Percentiles rank a stretch among this genome's conserved stretches.
Evolutionary conservation across 2,329 filamentous ascomycete species (phyloP).

Genomic region (Aspergillus tamarii): DNA sequence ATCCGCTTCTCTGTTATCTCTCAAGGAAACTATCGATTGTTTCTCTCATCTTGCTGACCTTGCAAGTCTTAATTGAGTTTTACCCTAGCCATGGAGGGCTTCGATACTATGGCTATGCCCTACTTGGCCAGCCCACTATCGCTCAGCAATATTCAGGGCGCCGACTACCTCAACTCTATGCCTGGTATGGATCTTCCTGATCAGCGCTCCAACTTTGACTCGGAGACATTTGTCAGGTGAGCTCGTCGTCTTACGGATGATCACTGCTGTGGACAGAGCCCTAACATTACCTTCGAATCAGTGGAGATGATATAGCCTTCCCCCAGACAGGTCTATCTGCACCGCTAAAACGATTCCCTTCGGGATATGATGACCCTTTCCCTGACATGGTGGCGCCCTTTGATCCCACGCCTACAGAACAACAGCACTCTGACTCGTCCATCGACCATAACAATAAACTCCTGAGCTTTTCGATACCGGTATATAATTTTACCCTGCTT

Average conservation of each 20-base stretch:
- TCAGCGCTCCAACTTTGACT: constrained; percentile 63
- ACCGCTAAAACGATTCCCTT: constrained; percentile 54
- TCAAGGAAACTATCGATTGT: background rate
- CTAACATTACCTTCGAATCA: constrained; percentile 24
- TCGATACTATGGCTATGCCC: constrained; percentile 65
- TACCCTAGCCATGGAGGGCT: constrained; percentile 54
- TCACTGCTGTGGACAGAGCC: background rate
- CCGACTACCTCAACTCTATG: constrained; percentile 53
- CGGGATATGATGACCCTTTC: constrained; percentile 55
- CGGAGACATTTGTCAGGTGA: constrained; percentile 64
- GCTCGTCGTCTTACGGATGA: background rate
- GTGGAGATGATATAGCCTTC: constrained; percentile 57
- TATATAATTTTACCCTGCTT: constrained; percentile 62
- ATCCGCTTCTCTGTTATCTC: background rate
- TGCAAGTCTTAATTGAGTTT: constrained; percentile 2
- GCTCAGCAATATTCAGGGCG: constrained; percentile 55
- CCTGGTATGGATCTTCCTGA: constrained; percentile 59
- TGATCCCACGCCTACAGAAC: constrained; percentile 48
- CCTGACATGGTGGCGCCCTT: constrained; percentile 52
- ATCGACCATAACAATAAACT: constrained; percentile 71
- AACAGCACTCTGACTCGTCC: constrained; percentile 55
- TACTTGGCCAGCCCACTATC: constrained; percentile 62
- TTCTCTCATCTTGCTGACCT: background rate
- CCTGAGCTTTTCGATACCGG: constrained; percentile 71
- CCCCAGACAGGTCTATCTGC: constrained; percentile 46